phyloP scores from a whole-genome alignment of 2,329 filamentous ascomycete species.

The Fusarium veterinarium region DNA sequence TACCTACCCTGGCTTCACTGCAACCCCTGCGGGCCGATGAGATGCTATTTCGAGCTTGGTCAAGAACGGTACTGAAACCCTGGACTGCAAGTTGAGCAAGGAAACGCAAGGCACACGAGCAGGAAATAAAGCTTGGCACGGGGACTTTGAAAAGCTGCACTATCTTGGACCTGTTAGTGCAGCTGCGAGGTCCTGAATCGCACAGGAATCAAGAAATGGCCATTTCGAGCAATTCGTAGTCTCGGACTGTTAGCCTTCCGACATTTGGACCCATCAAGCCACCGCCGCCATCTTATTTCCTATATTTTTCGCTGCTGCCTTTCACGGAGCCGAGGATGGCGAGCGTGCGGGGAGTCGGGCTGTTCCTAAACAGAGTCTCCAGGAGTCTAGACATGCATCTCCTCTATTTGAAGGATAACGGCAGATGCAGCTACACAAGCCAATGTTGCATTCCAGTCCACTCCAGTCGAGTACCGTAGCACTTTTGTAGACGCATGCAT shows the following conservation, averaged over 20 bases:
- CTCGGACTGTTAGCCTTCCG: slow-evolving; percentile 20
- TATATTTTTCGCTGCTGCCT: neutral
- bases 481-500: slow-evolving; percentile 26
- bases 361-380: slow-evolving; percentile 3
- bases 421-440: slow-evolving; percentile 4
- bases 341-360: neutral
- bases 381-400: slow-evolving; percentile 14
- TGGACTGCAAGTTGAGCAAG: slow-evolving; percentile 6
- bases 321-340: slow-evolving; percentile 3
- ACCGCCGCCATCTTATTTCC: slow-evolving; percentile 18
- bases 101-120: slow-evolving; percentile 12
- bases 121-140: slow-evolving; percentile 24
- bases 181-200: neutral
- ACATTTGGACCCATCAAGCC: slow-evolving; percentile 14
- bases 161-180: neutral
- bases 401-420: slow-evolving; percentile 29
- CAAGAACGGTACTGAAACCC: neutral
- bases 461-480: neutral
- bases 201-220: neutral
- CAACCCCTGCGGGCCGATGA: neutral
- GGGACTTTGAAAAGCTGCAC: slow-evolving; percentile 7
- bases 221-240: neutral
- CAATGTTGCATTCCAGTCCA: slow-evolving; percentile 2
- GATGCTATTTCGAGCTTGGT: slow-evolving; percentile 24
- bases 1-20: slow-evolving; percentile 6